Conservation (phyloP, 495 filamentous ascomycete genomes). For the Aspergillus mulundensis region DNA sequence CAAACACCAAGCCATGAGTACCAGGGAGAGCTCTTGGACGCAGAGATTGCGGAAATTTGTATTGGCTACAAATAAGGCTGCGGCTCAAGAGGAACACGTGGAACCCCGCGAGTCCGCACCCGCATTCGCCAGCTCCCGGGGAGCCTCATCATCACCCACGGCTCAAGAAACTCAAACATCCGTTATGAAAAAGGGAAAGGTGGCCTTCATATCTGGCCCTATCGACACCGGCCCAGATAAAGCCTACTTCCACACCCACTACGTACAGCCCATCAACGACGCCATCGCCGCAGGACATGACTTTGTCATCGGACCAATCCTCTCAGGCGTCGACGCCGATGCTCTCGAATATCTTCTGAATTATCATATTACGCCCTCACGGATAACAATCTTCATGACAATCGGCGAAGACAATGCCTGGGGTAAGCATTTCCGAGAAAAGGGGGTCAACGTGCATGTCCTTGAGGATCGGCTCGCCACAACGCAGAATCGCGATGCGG, state of each 20-base stretch:
- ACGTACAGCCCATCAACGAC: conserved; percentile 17
- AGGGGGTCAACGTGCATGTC: conserved; percentile 18
- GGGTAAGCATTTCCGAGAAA: conserved; percentile 14
- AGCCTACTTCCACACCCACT: conserved; percentile 23
- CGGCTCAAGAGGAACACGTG: too few relatives aligned
- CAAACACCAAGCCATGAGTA: too few relatives aligned
- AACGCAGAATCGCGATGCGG: conserved; percentile 24
- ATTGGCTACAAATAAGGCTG: too few relatives aligned
- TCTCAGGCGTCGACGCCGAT: conserved; percentile 24
- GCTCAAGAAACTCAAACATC: not conserved
- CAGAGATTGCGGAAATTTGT: too few relatives aligned
- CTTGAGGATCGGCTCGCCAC: conserved; percentile 14
- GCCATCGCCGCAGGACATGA: conserved; percentile 17
- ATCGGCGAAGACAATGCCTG: conserved; percentile 16
- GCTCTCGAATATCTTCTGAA: conserved; percentile 26
- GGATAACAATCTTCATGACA: conserved; percentile 27
- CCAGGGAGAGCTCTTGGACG: too few relatives aligned
- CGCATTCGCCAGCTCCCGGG: too few relatives aligned
- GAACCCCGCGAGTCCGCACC: too few relatives aligned
- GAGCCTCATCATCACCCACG: not conserved
- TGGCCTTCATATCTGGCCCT: conserved; percentile 31
- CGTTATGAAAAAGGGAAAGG: not conserved
- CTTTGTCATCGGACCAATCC: conserved; percentile 26
- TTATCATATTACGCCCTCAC: conserved; percentile 17
- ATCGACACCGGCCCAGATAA: conserved; percentile 20